phyloP scores from a whole-genome alignment of 345 rosid genomes.

The Linum lewisii region DNA sequence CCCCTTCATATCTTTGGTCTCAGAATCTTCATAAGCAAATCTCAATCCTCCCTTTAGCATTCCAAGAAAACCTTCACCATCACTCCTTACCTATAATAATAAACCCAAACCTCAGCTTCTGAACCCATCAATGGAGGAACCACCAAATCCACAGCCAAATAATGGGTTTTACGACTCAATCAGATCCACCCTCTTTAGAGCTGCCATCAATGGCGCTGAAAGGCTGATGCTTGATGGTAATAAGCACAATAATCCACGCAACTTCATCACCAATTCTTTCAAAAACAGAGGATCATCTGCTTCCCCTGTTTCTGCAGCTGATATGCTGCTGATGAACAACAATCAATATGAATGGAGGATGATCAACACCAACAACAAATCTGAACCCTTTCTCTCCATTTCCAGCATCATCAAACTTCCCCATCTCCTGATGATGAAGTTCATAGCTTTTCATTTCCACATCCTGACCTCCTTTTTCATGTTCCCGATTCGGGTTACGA shows the following conservation, averaged over 20 bases:
- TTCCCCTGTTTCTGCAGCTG: slow-evolving; percentile 10
- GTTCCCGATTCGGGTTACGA: slow-evolving; percentile 22
- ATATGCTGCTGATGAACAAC: not conserved
- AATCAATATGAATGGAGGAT: no score
- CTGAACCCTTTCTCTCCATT: not conserved
- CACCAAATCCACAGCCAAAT: slow-evolving; percentile 8
- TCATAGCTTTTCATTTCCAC: slow-evolving; percentile 19
- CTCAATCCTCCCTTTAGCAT: slow-evolving; percentile 19
- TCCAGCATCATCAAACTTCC: not conserved
- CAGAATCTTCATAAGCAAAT: not conserved
- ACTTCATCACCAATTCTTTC: not conserved
- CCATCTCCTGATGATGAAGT: slow-evolving; percentile 6
- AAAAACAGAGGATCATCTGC: slow-evolving; percentile 5
- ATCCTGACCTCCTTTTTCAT: slow-evolving; percentile 17
- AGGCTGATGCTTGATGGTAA: slow-evolving; percentile 16
- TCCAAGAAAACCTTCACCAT: slow-evolving; percentile 15
- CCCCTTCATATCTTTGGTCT: not conserved
- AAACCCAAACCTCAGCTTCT: not conserved
- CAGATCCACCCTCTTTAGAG: slow-evolving; percentile 14
- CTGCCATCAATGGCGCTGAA: slow-evolving; percentile 20
- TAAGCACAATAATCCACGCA: not conserved
- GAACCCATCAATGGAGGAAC: slow-evolving; percentile 5
- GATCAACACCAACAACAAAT: not conserved
- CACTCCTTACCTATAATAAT: no score
- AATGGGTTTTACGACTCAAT: slow-evolving; percentile 2